Base-by-base conservation (phyloP, 2,329 filamentous ascomycete genomes). In the Aspergillus fructus region DNA sequence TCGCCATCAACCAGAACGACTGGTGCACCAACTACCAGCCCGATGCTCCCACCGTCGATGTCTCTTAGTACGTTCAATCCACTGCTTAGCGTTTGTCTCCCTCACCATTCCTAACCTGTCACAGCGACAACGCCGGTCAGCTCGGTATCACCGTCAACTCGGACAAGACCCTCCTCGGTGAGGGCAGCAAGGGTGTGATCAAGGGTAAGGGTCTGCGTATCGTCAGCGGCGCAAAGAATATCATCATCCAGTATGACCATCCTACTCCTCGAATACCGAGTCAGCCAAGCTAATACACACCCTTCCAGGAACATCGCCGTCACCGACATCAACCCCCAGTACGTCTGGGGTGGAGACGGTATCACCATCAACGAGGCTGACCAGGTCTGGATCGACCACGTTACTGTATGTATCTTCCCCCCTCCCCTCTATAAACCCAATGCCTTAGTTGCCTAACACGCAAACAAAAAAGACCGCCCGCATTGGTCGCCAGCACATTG, bases 21-120 rank as follows among this genome's bases (percentile, higher is more conserved):
- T 85, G 82, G 80, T 87, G 85, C 71, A 74, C 69, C 55, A 85
- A 86, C 75, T 83, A 87, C 70, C 75, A 87, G 71, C 74, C 82
- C 53, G 74, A 76, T 37, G 80, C 82, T 2, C 77, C 80, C 33
- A 77, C 75, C 47, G 77, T 76, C 42, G 73, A 74, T 7, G 79
- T 72, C 4, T 59, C 47, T 23, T 78, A 78, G 62, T 64, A 56
- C 39, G 62, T 62, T 15, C n/a, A 2, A 13, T 37, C 34, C 34
- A 37, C 34, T 37, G 6, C 6, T n/a, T n/a, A 5, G 5, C 13
- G 2, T n/a, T 3, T n/a, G 13, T 2, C 13, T 37, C 13, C 34
- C 5, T 1, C 34, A 1, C 11, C 49, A 41, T 23, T 76, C 74
- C 13, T 24, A 48, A 34, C 11, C 30, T n/a, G 6, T 21, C n/a